Percentiles rank a stretch among this genome's conserved stretches.
Conservation (phyloP, 805 yeast genomes). For the Suhomyces kilbournensis region DNA sequence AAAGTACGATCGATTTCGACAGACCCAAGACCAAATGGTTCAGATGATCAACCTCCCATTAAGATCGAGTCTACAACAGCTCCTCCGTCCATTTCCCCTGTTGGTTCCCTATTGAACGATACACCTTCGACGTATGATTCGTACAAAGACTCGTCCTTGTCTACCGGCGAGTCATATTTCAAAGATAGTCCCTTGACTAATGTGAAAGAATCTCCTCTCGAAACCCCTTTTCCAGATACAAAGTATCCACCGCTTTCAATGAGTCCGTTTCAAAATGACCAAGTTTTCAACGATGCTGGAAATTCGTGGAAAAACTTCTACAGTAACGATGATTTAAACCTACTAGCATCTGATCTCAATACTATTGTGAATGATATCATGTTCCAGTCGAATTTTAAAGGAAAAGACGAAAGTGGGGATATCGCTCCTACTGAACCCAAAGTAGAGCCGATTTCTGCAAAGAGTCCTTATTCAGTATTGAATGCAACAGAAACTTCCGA, state of each 20-base stretch:
- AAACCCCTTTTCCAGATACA: not conserved
- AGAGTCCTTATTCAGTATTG: not conserved
- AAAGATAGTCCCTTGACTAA: not conserved
- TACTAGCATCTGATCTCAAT: conserved; percentile 38
- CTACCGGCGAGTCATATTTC: not conserved
- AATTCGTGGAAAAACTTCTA: conserved; percentile 5
- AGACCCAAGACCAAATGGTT: not conserved
- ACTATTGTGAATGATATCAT: conserved; percentile 36
- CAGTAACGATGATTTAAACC: conserved; percentile 31
- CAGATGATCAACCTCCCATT: not conserved
- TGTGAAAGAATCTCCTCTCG: conserved; percentile 1
- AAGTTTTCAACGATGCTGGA: not conserved
- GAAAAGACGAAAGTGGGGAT: not conserved
- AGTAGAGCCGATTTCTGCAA: not conserved
- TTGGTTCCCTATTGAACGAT: not conserved
- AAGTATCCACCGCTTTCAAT: not conserved
- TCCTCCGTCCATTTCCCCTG: not conserved
- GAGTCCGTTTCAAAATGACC: not conserved
- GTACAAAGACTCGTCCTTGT: not conserved
- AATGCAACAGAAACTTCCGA: not conserved
- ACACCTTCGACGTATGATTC: not conserved
- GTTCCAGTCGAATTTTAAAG: conserved; percentile 4
- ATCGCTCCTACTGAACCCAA: not conserved
- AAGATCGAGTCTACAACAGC: not conserved
- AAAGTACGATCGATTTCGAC: not conserved